Conservation (phyloP, 306 rosid genomes). For the Glycine latifolia region DNA sequence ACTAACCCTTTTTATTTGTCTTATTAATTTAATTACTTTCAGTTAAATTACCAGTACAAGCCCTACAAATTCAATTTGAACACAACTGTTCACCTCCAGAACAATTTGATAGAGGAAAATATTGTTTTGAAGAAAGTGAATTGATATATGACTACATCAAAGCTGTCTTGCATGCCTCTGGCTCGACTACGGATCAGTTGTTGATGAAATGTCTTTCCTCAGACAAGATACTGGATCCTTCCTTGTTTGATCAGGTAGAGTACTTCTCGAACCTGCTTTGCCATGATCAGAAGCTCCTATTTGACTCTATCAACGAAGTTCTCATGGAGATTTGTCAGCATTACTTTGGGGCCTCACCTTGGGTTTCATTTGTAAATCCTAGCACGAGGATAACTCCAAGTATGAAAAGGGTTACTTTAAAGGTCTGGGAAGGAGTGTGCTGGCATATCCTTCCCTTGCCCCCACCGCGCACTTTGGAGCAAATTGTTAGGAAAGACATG, state of each 20-base stretch:
- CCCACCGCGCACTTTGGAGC: conserved; percentile 78
- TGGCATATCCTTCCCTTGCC: conserved; percentile 83
- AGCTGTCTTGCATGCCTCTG: conserved; percentile 66
- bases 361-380: conserved; percentile 65
- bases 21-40: conserved; percentile 46
- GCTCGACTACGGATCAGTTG: conserved; percentile 66
- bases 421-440: conserved; percentile 74
- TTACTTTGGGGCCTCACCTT: conserved; percentile 66
- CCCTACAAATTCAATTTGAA: conserved; percentile 75
- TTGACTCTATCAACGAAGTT: conserved; percentile 77
- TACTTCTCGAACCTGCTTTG: conserved; percentile 65
- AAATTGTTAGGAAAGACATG: conserved; percentile 87
- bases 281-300: conserved; percentile 70
- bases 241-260: conserved; percentile 63
- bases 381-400: conserved; percentile 57
- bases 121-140: conserved; percentile 62
- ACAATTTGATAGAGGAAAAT: conserved; percentile 51
- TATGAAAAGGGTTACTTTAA: conserved; percentile 56
- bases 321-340: conserved; percentile 69
- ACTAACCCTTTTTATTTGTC: conserved; percentile 33
- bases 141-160: conserved; percentile 66
- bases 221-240: conserved; percentile 70
- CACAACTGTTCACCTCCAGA: conserved; percentile 55
- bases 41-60: conserved; percentile 60
- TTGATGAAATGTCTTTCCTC: conserved; percentile 71